A percentile compares a stretch with the other conserved stretches of the same genome.
Evolutionary conservation across 129 eudicot genomes (phyloP).

Genomic region (Artemisia annua): DNA sequence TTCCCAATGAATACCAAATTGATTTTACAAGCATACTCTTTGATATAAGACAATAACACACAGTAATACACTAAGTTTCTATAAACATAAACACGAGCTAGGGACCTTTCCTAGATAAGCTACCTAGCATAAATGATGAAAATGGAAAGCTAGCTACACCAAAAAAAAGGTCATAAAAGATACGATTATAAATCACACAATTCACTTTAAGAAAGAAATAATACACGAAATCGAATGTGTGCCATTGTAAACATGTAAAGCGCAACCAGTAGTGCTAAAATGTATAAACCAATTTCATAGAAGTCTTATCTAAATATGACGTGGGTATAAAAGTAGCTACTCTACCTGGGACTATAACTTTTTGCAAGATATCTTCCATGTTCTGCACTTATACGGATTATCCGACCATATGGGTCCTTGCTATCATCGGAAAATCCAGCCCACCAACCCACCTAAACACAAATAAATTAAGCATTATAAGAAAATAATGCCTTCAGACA

Average conservation of each 20-base stretch:
- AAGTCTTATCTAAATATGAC: background rate
- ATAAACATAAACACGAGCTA: too few species aligned
- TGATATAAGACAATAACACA: too few species aligned
- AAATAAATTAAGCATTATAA: background rate
- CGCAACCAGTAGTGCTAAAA: background rate
- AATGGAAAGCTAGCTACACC: too few species aligned
- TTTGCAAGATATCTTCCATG: constrained; percentile 94
- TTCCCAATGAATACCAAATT: too few species aligned
- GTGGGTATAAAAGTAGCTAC: constrained; percentile 14
- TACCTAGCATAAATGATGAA: too few species aligned
- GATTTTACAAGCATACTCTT: too few species aligned
- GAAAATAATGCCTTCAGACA: constrained; percentile 5
- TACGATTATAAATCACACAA: too few species aligned
- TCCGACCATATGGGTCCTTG: constrained; percentile 81
- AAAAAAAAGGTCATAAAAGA: too few species aligned
- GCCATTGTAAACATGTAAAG: background rate
- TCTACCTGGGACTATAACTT: constrained; percentile 89
- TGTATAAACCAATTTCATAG: background rate
- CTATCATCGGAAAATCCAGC: constrained; percentile 86
- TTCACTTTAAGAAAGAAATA: too few species aligned
- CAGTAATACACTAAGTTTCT: too few species aligned
- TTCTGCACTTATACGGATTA: constrained; percentile 89
- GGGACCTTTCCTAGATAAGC: too few species aligned
- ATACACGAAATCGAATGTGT: background rate
- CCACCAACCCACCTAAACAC: constrained; percentile 98